Evolutionary conservation across 2,329 filamentous ascomycete genomes (phyloP), one percentile per base, ranked within the genome.

Genomic region (Hypoxylon sp.): DNA sequence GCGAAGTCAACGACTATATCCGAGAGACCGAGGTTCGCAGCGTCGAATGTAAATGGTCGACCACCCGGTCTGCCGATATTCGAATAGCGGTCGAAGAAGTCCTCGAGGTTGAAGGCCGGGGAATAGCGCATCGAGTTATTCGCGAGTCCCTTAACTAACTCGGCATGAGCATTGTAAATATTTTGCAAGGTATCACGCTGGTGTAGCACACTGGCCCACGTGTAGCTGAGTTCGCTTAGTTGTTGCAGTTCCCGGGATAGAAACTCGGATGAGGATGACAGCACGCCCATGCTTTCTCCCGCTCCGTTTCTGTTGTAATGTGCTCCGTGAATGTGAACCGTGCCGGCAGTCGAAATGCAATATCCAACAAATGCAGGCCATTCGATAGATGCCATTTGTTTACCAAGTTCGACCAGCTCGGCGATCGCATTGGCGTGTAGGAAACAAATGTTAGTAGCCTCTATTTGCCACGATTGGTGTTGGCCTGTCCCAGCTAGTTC

Each of bases 401-500:
- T 90, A 1, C 92, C 92, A 14, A 94, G 86, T 74, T 95, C 91
- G 3, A 94, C 90, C 2, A 97, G 81, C 74, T 96, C 93, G 1
- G 92, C 89, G 54, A 96, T 94, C 4, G 93, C 92, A 74, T 96
- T 97, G 5, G 93, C 93, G 70, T 97, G 93, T 16, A 94, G 81
- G 76, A 88, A 96, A 78, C 93, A 96, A 75, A 95, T 85, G 73
- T 96, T 95, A 0, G 93, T 96, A 0, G 93, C 92, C 76, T 96
- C 92, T 50, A 96, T 95, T 75, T 96, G 93, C 93, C 93, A 97
- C 27, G 92, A 94, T 75, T 96, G 93, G 71, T 96, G 92, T 73
- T 96, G 93, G 1, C 91, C 91, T 0, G 87, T 90, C 12, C 91
- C 91, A 11, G 91, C 88, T 5, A 97, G 85, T 76, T 96, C 93